Evolutionary conservation across 2,329 filamentous ascomycete species (phyloP).

Genomic region (Trichoderma atroviride): DNA sequence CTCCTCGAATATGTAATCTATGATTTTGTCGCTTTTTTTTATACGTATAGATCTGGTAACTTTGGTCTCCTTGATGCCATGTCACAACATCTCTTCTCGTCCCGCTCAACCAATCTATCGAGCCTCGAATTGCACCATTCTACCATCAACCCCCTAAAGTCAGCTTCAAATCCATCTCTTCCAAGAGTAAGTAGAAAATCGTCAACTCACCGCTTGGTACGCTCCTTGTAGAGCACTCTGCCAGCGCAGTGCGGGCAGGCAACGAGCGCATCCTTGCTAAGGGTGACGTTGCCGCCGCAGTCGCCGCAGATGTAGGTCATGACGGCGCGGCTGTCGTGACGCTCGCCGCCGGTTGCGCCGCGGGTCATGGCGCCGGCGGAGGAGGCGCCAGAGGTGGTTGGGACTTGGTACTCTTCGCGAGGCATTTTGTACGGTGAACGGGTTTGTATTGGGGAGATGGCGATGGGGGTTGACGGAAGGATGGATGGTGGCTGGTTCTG

Average conservation of each 20-base stretch:
- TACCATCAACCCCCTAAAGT: slow-evolving; percentile 40
- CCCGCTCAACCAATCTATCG: slow-evolving; percentile 52
- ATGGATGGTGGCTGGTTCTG: background rate
- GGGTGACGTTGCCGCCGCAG: slow-evolving; percentile 47
- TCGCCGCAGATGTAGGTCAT: slow-evolving; percentile 49
- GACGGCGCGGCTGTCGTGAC: slow-evolving; percentile 42
- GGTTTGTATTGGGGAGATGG: background rate
- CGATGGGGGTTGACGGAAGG: background rate
- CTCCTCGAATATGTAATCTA: slow-evolving; percentile 24
- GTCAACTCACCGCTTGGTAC: slow-evolving; percentile 82
- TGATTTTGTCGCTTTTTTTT: background rate
- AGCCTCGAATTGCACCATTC: slow-evolving; percentile 99
- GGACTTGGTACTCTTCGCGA: slow-evolving; percentile 78
- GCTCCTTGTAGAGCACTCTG: slow-evolving; percentile 94
- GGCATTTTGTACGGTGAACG: slow-evolving; percentile 50
- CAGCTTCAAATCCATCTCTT: background rate
- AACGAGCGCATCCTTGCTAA: slow-evolving; percentile 53
- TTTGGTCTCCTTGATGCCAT: background rate
- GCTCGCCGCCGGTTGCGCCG: slow-evolving; percentile 43
- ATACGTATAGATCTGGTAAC: background rate
- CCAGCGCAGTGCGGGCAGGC: slow-evolving; percentile 72
- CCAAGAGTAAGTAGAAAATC: background rate
- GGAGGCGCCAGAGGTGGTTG: slow-evolving; percentile 52
- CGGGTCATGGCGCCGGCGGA: slow-evolving; percentile 45
- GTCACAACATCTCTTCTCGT: background rate